Base-by-base conservation (phyloP, 2,329 filamentous ascomycete genomes). In the Pyrenophora graminea region DNA sequence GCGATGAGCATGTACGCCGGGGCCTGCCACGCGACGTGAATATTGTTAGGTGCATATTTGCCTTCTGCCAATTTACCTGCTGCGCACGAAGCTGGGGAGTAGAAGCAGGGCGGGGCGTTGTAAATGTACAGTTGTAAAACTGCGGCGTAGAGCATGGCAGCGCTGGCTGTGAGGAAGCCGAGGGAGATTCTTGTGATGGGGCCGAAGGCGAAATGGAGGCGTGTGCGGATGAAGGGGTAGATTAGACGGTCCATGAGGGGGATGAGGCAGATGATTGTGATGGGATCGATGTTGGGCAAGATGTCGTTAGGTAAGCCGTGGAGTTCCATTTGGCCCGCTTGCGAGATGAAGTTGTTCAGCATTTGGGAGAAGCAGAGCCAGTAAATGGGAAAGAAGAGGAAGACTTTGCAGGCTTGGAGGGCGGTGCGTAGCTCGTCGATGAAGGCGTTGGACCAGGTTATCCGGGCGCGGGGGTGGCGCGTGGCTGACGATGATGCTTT, bases 381-480 rank as follows among this genome's bases (percentile, higher is more conserved):
- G 60, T 78, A 79, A 30, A 80, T 67, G 0, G 77, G 77, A 45
- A 75, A 79, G 63, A 77, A 79, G 17, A 72, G 48, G 44, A 90
- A 90, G 47, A 90, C 86, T 62, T 86, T 85, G 78, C 87, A 91
- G 13, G 87, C 88, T 67, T 78, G 66, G 8, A 85, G 68, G 2
- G 82, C 82, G 34, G 85, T 85, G 75, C 87, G 87, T 42, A 91
- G 76, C 66, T 91, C 88, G 2, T 89, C 86, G 42, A 91, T 76
- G 59, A 90, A 91, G 60, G 81, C 79, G 62, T 90, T 85, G 46
- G 88, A 82, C 85, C 87, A 90, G 0, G 79, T 76, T 2, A 72
- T 64, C 49, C 72, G 69, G 12, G 67, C 62, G 34, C 58, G 69
- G 55, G 67, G 74, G 9, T 30, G 37, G 1, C 31, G 33, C 68